Evolutionary conservation across 352 stramenopile species (phyloP).

Genomic region (Blastocystis sp.): DNA sequence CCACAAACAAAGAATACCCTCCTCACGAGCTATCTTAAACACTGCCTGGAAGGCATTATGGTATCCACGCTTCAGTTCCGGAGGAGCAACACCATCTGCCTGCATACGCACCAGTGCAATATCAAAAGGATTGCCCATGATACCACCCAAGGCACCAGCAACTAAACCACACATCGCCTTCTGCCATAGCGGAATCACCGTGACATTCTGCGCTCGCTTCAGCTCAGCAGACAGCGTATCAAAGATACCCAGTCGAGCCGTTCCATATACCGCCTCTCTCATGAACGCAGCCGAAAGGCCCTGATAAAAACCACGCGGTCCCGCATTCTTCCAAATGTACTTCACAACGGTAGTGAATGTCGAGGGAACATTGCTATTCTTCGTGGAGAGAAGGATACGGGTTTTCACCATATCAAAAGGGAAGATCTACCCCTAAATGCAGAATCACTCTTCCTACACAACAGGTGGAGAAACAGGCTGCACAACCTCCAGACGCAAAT

Average conservation of each 20-base stretch:
- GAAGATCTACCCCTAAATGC: neutral
- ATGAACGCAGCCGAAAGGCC: conserved; percentile 63
- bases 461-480: conserved; percentile 28
- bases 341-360: conserved; percentile 26
- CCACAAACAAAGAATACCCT: conserved; percentile 79
- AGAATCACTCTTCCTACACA: neutral
- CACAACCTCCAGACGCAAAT: neutral
- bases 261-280: conserved; percentile 65
- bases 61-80: conserved; percentile 83
- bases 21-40: conserved; percentile 71
- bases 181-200: conserved; percentile 58
- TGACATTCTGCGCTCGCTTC: conserved; percentile 54
- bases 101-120: conserved; percentile 92
- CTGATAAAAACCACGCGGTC: conserved; percentile 57
- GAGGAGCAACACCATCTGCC: conserved; percentile 80
- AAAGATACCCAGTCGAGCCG: conserved; percentile 62
- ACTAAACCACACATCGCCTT: conserved; percentile 58
- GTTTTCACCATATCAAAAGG: conserved; percentile 42
- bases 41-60: conserved; percentile 95
- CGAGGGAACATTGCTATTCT: conserved; percentile 20
- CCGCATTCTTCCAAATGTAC: conserved; percentile 9
- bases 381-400: conserved; percentile 20
- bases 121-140: conserved; percentile 93
- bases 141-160: conserved; percentile 66
- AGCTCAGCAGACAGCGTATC: conserved; percentile 59